Evolutionary conservation across 768 basidiomycete species (phyloP), one percentile per base, ranked within the genome.

Genomic region (Candolleomyces eurysporus): DNA sequence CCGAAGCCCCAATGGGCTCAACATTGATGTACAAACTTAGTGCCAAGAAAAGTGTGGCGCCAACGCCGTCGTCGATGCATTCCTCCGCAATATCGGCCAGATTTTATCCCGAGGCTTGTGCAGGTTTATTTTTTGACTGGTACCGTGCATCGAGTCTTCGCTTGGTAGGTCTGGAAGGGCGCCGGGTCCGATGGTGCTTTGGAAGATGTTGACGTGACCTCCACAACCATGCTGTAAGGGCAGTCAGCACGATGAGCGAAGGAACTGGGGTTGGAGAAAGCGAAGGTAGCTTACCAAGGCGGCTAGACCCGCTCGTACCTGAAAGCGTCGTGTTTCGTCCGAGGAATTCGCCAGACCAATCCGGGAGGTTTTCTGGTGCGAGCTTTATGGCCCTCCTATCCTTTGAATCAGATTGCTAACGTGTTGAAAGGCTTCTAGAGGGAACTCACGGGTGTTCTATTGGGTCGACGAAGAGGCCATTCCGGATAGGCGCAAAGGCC

Each of bases 21-120:
- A 97, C 76, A 73, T 98, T 97, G 67, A 93, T 87, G 64, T 85
- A 88, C 70, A 85, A 85, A 63, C 75, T 82, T 61, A 91, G 92
- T 30, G 91, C 91, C 21, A 98, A 77, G 75, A 96, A 96, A 75
- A 94, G 80, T 70, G 87, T 94, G 60, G 97, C 88, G 1, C 94
- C 96, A 26, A 98, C 84, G 21, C 97, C 97, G 59, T 89, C 86
- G 61, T 93, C 89, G 1, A 90, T 92, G 67, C 91, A 91, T 70
- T 95, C 92, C 67, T 96, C 92, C 7, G 87, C 96, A 7, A 94
- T 82, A 6, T 89, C 43, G 82, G 81, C 94, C 96, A 99, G 31
- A 83, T 78, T 6, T 84, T 78, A 61, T 87, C 86, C n/a, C 92
- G 89, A 16, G 95, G 89, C 14, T 78, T 70, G 69, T 91, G 96